A percentile compares a stretch with the other conserved stretches of the same genome.
Conservation (phyloP, 495 filamentous ascomycete species). For the Hypoxylon trugodes region DNA sequence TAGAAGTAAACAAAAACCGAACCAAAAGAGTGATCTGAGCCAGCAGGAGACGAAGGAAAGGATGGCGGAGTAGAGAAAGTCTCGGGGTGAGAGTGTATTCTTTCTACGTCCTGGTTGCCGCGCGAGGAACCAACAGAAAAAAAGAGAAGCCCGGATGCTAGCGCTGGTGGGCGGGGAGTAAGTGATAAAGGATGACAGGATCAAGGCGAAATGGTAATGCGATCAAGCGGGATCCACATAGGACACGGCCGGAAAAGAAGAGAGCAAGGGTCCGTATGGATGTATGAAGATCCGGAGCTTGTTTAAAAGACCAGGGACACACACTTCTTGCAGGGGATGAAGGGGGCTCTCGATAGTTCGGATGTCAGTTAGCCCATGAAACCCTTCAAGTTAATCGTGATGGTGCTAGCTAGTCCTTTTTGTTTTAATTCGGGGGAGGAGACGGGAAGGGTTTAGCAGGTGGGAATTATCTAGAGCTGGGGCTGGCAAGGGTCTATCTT, state of each 20-base stretch:
- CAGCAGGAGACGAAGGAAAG: constrained; percentile 62
- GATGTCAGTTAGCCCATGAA: constrained; percentile 50
- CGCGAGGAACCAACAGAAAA: constrained; percentile 44
- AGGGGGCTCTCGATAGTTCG: constrained; percentile 39
- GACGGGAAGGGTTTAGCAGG: constrained; percentile 20
- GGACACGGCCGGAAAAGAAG: constrained; percentile 13
- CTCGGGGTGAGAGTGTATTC: constrained; percentile 41
- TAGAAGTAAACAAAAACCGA: constrained; percentile 47
- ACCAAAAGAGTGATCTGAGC: constrained; percentile 66
- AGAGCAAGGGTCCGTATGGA: constrained; percentile 36
- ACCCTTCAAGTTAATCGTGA: constrained; percentile 45
- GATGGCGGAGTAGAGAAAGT: constrained; percentile 52
- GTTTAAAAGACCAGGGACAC: constrained; percentile 25
- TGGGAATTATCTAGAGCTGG: constrained; percentile 20
- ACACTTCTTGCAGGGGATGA: constrained; percentile 18
- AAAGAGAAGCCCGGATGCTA: constrained; percentile 34
- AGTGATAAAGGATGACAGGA: constrained; percentile 53
- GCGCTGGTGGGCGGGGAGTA: constrained; percentile 49
- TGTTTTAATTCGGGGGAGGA: constrained; percentile 18
- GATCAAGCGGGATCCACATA: constrained; percentile 36
- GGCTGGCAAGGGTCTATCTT: constrained; percentile 16
- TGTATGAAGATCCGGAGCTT: constrained; percentile 42
- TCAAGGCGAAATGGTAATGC: constrained; percentile 31
- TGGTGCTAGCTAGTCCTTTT: constrained; percentile 36
- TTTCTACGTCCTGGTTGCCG: constrained; percentile 47